A percentile compares a stretch with the other conserved stretches of the same genome.
Evolutionary conservation across 1,139 yeast genomes (phyloP).

Genomic region (Suhomyces guaymorum): DNA sequence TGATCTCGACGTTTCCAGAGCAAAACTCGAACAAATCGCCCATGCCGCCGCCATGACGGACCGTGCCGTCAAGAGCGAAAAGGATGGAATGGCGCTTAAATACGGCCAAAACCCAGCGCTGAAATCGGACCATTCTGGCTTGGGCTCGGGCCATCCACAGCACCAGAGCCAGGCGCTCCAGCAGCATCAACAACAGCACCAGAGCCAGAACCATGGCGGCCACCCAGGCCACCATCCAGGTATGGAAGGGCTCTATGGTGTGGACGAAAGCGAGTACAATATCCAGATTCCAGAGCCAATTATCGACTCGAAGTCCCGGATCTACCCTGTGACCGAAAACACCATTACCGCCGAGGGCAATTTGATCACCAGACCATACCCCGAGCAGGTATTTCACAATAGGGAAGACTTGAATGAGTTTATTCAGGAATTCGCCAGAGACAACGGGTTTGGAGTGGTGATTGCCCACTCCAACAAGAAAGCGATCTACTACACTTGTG

Average conservation of each 20-base stretch:
- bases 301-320: conserved; percentile 46
- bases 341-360: conserved; percentile 52
- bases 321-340: conserved; percentile 49
- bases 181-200: conserved; percentile 18
- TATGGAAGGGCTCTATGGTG: conserved; percentile 26
- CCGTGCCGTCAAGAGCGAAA: too few relatives aligned
- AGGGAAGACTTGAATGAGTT: conserved; percentile 56
- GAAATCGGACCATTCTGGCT: too few relatives aligned
- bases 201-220: conserved; percentile 23
- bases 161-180: conserved; percentile 21
- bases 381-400: conserved; percentile 52
- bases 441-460: conserved; percentile 60
- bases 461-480: conserved; percentile 60
- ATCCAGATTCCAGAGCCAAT: conserved; percentile 54
- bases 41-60: conserved; percentile 26
- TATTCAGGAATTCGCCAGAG: conserved; percentile 57
- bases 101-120: too few relatives aligned
- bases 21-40: conserved; percentile 37
- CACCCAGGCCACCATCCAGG: conserved; percentile 23
- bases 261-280: conserved; percentile 45
- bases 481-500: conserved; percentile 64
- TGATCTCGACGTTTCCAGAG: conserved; percentile 30
- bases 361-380: conserved; percentile 56
- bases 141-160: conserved; percentile 17
- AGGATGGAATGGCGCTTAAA: too few relatives aligned